Evolutionary conservation across 345 rosid species (phyloP).

Genomic region (Eucalyptus curtisii): DNA sequence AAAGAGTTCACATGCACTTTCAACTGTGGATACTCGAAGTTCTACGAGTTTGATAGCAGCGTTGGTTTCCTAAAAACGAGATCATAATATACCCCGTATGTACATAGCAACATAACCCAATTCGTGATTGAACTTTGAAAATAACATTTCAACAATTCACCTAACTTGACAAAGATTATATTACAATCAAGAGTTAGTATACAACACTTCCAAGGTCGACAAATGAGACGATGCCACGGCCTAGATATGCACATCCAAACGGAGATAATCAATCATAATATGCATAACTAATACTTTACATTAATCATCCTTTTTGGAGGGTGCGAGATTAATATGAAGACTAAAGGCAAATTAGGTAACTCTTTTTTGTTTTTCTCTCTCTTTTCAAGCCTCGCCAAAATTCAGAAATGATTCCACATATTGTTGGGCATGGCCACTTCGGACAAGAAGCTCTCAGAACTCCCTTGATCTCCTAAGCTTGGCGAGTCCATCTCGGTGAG

Average conservation of each 20-base stretch:
- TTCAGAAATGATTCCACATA: background rate
- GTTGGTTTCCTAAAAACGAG: background rate
- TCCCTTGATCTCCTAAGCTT: conserved; percentile 17
- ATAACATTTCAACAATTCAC: background rate
- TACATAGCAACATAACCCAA: background rate
- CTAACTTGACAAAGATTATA: background rate
- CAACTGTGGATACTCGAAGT: background rate
- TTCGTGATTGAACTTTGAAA: background rate
- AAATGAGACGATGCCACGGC: background rate
- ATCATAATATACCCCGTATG: background rate
- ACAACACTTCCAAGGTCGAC: background rate
- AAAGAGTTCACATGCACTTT: background rate
- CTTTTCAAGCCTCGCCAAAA: background rate
- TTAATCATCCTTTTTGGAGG: background rate
- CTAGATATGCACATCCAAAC: background rate
- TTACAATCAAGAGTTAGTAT: background rate
- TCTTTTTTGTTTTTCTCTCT: background rate
- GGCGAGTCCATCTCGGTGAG: conserved; percentile 26
- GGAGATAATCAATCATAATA: background rate
- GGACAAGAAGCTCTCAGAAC: conserved; percentile 5
- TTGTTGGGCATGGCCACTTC: conserved; percentile 2
- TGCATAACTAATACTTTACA: background rate
- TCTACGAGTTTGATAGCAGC: background rate
- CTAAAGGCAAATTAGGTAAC: background rate
- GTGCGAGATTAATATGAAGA: background rate